These are phyloP conservation scores for Sanghuangporus baumii DNA, from an alignment of 1,284 basidiomycete species.

Conservation along the genomic window DNA sequence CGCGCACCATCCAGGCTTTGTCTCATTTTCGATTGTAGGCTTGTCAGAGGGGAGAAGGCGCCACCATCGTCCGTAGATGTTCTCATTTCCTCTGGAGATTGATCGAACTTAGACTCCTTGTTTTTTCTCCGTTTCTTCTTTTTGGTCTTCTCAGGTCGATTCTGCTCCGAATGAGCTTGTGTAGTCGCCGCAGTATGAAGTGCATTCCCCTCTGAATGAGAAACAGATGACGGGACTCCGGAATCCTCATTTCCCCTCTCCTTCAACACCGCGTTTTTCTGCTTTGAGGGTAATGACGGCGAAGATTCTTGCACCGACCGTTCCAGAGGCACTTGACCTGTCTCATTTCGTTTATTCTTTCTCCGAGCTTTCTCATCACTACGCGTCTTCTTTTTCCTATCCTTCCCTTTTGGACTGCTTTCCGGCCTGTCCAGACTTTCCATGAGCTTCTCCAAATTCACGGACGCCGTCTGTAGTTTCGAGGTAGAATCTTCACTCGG, in stretches of 20 bases:
- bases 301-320: neutral
- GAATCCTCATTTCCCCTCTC: neutral
- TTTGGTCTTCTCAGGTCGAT: neutral
- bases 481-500: constrained; percentile 31
- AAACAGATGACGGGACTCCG: neutral
- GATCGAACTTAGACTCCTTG: neutral
- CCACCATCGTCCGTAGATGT: constrained; percentile 5
- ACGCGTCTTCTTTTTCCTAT: constrained; percentile 30
- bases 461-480: constrained; percentile 42
- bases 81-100: constrained; percentile 13
- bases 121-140: constrained; percentile 18
- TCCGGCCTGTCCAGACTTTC: constrained; percentile 43
- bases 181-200: neutral
- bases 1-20: constrained; percentile 77
- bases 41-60: constrained; percentile 45
- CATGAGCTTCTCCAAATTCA: constrained; percentile 79
- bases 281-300: neutral
- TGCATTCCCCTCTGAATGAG: neutral
- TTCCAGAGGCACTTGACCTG: neutral
- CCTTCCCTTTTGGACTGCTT: constrained; percentile 20
- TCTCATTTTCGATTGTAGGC: constrained; percentile 72
- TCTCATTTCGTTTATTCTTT: neutral
- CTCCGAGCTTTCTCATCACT: constrained; percentile 21
- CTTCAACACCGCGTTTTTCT: neutral
- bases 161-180: neutral